These are phyloP conservation scores for Tausonia pullulans DNA, from an alignment of 1,284 basidiomycete genomes.

Conservation along the genomic window DNA sequence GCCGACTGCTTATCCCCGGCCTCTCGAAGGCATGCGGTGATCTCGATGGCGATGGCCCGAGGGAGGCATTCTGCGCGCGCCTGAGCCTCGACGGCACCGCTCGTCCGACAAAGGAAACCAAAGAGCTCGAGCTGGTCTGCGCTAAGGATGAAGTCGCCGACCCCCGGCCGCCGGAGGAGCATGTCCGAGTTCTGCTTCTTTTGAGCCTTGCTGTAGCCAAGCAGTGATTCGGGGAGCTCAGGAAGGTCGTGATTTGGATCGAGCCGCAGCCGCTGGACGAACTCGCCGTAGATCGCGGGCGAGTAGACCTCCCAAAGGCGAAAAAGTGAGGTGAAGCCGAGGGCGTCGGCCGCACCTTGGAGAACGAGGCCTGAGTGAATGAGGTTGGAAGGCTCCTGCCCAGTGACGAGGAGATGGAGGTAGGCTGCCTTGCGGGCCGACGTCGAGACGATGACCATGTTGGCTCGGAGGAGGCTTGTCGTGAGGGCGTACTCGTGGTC, in stretches of 20 bases:
- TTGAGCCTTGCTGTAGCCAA: slow-evolving; percentile 50
- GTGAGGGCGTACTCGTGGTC: slow-evolving; percentile 59
- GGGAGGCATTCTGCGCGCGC: slow-evolving; percentile 1
- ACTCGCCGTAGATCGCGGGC: slow-evolving; percentile 20
- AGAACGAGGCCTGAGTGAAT: slow-evolving; percentile 57
- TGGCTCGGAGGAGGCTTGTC: slow-evolving; percentile 63
- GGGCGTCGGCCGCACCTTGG: slow-evolving; percentile 47
- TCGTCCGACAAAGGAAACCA: slow-evolving; percentile 4
- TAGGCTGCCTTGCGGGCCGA: slow-evolving; percentile 72
- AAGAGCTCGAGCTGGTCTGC: slow-evolving; percentile 22
- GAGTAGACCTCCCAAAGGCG: slow-evolving; percentile 69
- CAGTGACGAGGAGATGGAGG: slow-evolving; percentile 70
- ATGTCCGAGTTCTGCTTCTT: slow-evolving; percentile 49
- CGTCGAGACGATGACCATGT: slow-evolving; percentile 71
- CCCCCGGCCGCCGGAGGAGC: slow-evolving; percentile 39
- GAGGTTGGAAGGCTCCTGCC: slow-evolving; percentile 43
- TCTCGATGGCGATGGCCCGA: neutral
- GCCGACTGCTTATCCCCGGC: too few relatives aligned
- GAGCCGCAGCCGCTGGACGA: too few relatives aligned
- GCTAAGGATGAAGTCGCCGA: slow-evolving; percentile 43
- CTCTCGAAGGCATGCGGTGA: too few relatives aligned
- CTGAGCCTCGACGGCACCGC: neutral
- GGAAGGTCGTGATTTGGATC: too few relatives aligned
- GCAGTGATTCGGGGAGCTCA: slow-evolving; percentile 35
- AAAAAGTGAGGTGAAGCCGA: slow-evolving; percentile 57